These are phyloP conservation scores for Talaromyces sp. DNA, from an alignment of 2,329 filamentous ascomycete genomes.

Conservation along the genomic window DNA sequence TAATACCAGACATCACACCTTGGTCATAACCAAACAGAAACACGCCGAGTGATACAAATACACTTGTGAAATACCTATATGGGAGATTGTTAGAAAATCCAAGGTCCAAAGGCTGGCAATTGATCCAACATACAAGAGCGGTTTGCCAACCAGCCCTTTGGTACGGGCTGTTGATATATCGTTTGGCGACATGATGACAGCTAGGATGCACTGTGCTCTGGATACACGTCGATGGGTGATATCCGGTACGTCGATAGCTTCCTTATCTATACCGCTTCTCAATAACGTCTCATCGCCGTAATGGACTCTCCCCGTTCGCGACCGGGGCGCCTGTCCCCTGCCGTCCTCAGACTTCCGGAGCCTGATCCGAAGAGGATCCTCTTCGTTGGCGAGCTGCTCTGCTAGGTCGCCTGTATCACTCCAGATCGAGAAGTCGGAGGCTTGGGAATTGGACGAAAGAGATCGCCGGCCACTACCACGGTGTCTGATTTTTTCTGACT, in stretches of 20 bases:
- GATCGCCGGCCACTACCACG: conserved; percentile 46
- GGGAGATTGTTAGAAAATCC: neutral
- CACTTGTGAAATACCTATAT: conserved; percentile 83
- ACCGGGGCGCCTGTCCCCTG: conserved; percentile 32
- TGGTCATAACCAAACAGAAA: conserved; percentile 63
- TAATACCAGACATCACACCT: conserved; percentile 64
- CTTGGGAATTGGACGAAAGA: conserved; percentile 49
- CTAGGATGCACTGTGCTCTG: conserved; percentile 65
- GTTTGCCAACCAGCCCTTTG: conserved; percentile 91
- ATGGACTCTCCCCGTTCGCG: conserved; percentile 52
- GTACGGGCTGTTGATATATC: conserved; percentile 63
- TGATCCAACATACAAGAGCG: conserved; percentile 67
- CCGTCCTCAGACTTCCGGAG: conserved; percentile 62
- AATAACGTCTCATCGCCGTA: conserved; percentile 41
- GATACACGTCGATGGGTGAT: conserved; percentile 60
- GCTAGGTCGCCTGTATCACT: conserved; percentile 92
- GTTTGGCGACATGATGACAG: conserved; percentile 76
- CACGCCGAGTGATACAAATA: conserved; percentile 61
- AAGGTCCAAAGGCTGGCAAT: neutral
- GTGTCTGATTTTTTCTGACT: conserved; percentile 41
- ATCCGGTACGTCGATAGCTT: conserved; percentile 67
- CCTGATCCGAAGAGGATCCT: conserved; percentile 72
- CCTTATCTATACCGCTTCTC: conserved; percentile 32
- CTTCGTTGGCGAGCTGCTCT: conserved; percentile 77
- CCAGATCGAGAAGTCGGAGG: conserved; percentile 75